Base-by-base conservation (phyloP, 1,284 basidiomycete genomes). In the Tilletia setariae region DNA sequence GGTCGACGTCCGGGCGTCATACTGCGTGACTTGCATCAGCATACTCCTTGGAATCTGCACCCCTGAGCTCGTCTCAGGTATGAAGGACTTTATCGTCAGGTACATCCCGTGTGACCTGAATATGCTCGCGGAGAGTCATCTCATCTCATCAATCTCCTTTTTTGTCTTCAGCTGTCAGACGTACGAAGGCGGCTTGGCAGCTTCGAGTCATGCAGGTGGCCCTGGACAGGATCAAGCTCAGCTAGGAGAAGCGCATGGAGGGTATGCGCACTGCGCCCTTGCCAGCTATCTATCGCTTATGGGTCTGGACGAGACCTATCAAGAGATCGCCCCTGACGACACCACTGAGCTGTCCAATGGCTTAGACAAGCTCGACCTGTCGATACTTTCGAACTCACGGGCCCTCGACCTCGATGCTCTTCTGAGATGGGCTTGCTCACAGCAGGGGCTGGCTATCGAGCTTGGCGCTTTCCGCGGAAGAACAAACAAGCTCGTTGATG, bases 401-500 rank as follows among this genome's bases (percentile, higher is more conserved):
- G 11, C 42, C 44, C 87, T 94, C 74, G 87, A 96, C 76, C 84
- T 87, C 0, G 83, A 85, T 19, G 85, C 84, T 1, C 85, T 95
- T 0, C 79, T 93, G 25, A 85, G 94, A 1, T 98, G 95, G 95
- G 87, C 90, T 0, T 88, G 88, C 0, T 86, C 90, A 63, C 91
- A 96, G 89, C 96, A 99, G 81, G 94, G 93, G 0, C 83, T 85
- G 0, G 89, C 89, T 30, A 86, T 88, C 30, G 95, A 98, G 79
- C 86, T 93, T 2, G 94, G 94, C 2, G 96, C 95, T 0, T 98
- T 98, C 84, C 88, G 88, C 61, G 96, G 96, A 0, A 86, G 96
- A 53, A 93, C 92, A 69, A 99, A 98, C 83, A 99, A 99, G 84
- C 87, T 99, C 15, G 95, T 99, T 0, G 96, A 99, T 79, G 96